A percentile compares a stretch with the other conserved stretches of the same genome.
Conservation (phyloP, 2,329 filamentous ascomycete genomes). For the Ceratocystis variospora region DNA sequence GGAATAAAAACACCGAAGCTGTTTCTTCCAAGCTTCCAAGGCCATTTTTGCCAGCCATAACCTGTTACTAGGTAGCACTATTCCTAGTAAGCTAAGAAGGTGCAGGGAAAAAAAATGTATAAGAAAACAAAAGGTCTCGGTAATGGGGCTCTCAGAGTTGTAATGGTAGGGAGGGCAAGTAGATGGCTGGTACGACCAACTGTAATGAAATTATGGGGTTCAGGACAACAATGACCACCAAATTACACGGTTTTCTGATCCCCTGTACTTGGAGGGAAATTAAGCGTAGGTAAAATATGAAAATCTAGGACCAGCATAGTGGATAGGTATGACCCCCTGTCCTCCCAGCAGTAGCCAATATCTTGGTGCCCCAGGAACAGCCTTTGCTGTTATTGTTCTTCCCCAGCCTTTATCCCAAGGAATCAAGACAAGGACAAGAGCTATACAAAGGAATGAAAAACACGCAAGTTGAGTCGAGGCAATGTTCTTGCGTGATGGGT, state of each 20-base stretch:
- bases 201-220: not conserved
- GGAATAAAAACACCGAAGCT: not conserved
- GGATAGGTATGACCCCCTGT: no score
- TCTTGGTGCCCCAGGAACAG: not conserved
- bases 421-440: not conserved
- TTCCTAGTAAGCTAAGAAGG: not conserved
- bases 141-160: not conserved
- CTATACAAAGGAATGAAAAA: not conserved
- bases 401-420: no score
- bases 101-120: not conserved
- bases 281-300: not conserved
- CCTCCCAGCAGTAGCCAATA: not conserved
- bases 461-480: not conserved
- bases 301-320: not conserved
- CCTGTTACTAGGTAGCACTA: not conserved
- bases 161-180: not conserved
- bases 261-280: not conserved
- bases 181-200: not conserved
- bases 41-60: not conserved
- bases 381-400: no score
- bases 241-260: not conserved
- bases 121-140: not conserved
- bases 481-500: not conserved
- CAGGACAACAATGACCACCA: not conserved
- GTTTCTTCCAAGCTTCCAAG: not conserved